Evolutionary conservation across 768 basidiomycete genomes (phyloP).

Genomic region (Leccinum uliginosum): DNA sequence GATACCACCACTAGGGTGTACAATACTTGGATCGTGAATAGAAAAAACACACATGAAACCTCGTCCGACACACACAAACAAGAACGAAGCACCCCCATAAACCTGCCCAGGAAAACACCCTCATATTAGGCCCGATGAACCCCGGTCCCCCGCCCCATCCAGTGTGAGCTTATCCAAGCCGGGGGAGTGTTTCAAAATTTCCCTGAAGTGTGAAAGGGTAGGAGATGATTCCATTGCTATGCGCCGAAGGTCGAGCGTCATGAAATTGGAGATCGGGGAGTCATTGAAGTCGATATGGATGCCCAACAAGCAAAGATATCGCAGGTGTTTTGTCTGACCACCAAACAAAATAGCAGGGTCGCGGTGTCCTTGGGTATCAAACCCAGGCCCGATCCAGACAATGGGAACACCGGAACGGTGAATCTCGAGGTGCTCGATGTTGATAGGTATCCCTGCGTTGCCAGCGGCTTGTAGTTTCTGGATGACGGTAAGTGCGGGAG

Average conservation of each 20-base stretch:
- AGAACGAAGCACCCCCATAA: no score
- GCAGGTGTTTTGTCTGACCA: conserved; percentile 38
- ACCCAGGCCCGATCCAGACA: conserved; percentile 41
- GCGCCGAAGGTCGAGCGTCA: conserved; percentile 59
- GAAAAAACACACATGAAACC: no score
- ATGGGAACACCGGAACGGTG: conserved; percentile 52
- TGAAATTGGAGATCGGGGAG: conserved; percentile 49
- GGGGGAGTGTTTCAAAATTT: conserved; percentile 47
- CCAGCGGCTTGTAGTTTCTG: conserved; percentile 42
- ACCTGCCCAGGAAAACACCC: no score
- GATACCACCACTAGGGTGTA: no score
- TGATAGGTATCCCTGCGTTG: conserved; percentile 32
- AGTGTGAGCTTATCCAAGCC: conserved; percentile 51
- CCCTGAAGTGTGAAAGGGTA: conserved; percentile 44
- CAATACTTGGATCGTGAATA: no score
- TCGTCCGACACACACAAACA: no score
- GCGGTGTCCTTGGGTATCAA: conserved; percentile 32
- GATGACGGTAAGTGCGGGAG: conserved; percentile 47
- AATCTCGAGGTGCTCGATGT: conserved; percentile 58
- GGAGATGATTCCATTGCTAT: conserved; percentile 53
- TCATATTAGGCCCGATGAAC: no score
- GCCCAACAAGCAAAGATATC: conserved; percentile 52
- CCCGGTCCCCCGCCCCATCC: no score
- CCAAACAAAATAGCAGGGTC: conserved; percentile 48
- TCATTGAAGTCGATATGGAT: conserved; percentile 58